Base-by-base conservation (phyloP, 2,329 filamentous ascomycete species). In the Fusarium armeniacum region DNA sequence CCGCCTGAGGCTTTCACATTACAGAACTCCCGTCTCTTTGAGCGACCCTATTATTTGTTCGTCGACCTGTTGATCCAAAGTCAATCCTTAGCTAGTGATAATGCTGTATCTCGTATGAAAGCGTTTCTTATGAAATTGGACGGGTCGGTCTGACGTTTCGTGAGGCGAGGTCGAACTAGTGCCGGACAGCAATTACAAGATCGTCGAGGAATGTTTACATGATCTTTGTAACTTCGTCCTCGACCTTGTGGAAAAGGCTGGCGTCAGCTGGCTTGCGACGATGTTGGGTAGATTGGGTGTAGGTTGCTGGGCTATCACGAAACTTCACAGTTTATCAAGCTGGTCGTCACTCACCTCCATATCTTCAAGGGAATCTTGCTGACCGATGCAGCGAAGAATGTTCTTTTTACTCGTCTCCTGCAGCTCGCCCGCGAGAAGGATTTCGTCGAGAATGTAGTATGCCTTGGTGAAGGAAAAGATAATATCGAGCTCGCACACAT, bases 391-490 rank as follows among this genome's bases (percentile, higher is more conserved):
- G 68, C 96, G 87, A 70, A 99, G 83, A 41, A 99, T 94, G 77
- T 98, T 98, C 89, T 99, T 99, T 85, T 98, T 99, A 81, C 95
- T 98, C 82, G 94, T 98, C 83, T 99, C 96, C 82, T 99, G 96
- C 83, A 99, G 90, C 82, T 99, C 96, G 65, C 96, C 96, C 8
- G 96, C 96, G 73, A 99, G 86, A 71, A 99, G 86, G 67, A 99
- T 87, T 83, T 99, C 96, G 79, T 99, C 96, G 47, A 99, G 89
- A 74, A 99, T 99, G 82, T 98, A 99, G 82, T 99, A 99, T 64
- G 96, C 96, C 82, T 99, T 99, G 75, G 97, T 97, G 81, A 99
- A 99, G 80, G 97, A 98, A 88, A 99, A 99, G 81, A 99, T 99
- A 82, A 98, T 98, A 81, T 98, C 94, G 71, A 99, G 89, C 84